Evolutionary conservation across 1,284 basidiomycete species (phyloP), one percentile per base, ranked within the genome.

Genomic region (Cronartium quercuum): DNA sequence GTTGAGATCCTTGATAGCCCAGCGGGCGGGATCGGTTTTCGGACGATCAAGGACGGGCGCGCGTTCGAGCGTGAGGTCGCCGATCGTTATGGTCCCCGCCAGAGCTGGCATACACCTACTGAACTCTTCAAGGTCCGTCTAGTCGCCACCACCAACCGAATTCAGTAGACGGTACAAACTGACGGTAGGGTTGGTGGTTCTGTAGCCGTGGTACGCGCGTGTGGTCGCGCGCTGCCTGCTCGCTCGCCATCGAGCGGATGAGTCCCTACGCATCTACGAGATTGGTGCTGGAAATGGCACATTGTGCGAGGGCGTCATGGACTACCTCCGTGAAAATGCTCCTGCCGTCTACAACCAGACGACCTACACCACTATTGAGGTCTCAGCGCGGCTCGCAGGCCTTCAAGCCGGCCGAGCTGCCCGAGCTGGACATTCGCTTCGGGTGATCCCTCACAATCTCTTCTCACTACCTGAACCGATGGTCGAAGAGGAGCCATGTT

Each of bases 51-150:
- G 88, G 15, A 87, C 88, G 77, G 78, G 2, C 78, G 76, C 9
- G 77, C 77, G 2, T 66, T 79, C 9, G 80, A 81, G 58, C 76
- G 67, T 9, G 79, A 77, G 0, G 77, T 79, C 37, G 15, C 57
- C 10, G 68, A 77, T 35, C 80, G 80, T 0, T 57, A 79, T 9
- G 91, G 2, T 87, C 93, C 93, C 5, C 86, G 88, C 79, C 96
- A 99, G 82, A 86, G 98, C 69, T 99, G 96, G 96, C 96, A 99
- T 83, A 99, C 96, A 0, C 96, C 96, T 0, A 97, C 94, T 1
- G 95, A 98, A 82, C 84, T 99, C 51, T 98, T 98, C 86, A 93
- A 95, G 86, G 94, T 94, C 79, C 76, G 86, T 82, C 10, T 34
- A 13, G 29, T 29, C 29, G 29, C 29, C 29, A 29, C 29, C 29